Evolutionary conservation across 306 rosid species (phyloP).

Genomic region (Abrus precatorius): DNA sequence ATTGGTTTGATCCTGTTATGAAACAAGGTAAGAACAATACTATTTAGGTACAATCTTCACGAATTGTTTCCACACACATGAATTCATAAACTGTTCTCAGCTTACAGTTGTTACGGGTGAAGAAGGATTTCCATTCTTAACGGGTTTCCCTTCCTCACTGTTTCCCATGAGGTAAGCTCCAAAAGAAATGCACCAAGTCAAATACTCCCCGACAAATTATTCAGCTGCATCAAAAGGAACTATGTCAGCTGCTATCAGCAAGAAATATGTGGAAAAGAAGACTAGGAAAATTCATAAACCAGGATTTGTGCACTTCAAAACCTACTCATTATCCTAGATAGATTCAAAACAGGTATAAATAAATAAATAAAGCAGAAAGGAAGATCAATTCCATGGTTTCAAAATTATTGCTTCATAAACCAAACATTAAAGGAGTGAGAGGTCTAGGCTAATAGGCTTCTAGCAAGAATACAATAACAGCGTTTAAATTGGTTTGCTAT

Average conservation of each 20-base stretch:
- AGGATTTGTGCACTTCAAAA: conserved; percentile 11
- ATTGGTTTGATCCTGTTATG: conserved; percentile 69
- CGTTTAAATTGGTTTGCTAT: neutral
- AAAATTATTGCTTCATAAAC: neutral
- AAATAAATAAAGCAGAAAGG: neutral
- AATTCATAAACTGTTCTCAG: conserved; percentile 39
- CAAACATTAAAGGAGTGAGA: conserved; percentile 11
- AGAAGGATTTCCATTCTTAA: conserved; percentile 71
- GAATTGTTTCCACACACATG: conserved; percentile 18
- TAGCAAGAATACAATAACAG: conserved; percentile 8
- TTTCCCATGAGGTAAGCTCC: conserved; percentile 71
- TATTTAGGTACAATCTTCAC: neutral
- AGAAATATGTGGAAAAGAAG: conserved; percentile 29
- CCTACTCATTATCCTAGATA: neutral
- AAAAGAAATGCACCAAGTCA: conserved; percentile 32
- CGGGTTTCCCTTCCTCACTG: conserved; percentile 74
- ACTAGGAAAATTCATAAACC: conserved; percentile 8
- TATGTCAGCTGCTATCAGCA: conserved; percentile 30
- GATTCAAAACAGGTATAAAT: neutral
- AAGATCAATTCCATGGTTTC: conserved; percentile 30
- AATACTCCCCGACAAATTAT: conserved; percentile 43
- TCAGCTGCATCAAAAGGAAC: conserved; percentile 45
- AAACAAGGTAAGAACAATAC: conserved; percentile 26
- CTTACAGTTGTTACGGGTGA: conserved; percentile 76
- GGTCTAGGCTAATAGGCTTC: neutral